Base-by-base conservation (phyloP, 768 basidiomycete genomes). In the Gyrodon lividus region DNA sequence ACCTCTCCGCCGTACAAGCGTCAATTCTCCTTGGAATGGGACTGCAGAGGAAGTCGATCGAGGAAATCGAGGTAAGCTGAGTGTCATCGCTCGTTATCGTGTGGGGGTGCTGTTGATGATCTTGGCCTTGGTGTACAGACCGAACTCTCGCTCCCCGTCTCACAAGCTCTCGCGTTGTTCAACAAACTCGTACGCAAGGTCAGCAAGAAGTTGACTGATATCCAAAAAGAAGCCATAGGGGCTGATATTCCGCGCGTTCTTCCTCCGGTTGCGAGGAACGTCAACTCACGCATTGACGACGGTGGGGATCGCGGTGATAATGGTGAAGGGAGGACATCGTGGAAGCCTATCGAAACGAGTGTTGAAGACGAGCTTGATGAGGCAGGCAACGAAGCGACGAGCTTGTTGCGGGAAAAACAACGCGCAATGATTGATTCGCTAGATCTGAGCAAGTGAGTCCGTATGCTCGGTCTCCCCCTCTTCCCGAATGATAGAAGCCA, bases 21-120 rank as follows among this genome's bases (percentile, higher is more conserved):
- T 88, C 92, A 6, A 94, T 98, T 55, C 72, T 98, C 19, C n/a
- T 97, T 24, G 92, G 92, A 0, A 75, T 98, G 40, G 94, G 96
- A 1, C 69, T 95, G 44, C 96, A 98, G 70, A 77, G 90, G 37
- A 98, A 98, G 69, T 73, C 80, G 1, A 80, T 98, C 33, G 96
- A 99, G 65, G 90, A 91, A 31, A 77, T 96, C 17, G 94, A 96
- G 79, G 89, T 87, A 55, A 50, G 80, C 39, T 37, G 12, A 48
- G 38, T 24, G 30, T 13, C 13, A 9, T 14, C 31, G 2, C 30
- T 49, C 46, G n/a, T 12, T n/a, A 41, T 19, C 7, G 6, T 46
- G 5, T 8, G 13, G 23, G 22, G 7, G 12, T n/a, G 7, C 52
- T n/a, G 16, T 31, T 43, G 33, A n/a, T n/a, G n/a, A n/a, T n/a